A percentile compares a stretch with the other conserved stretches of the same genome.
Conservation (phyloP, 768 basidiomycete species). For the Xerocomus spinulosus region DNA sequence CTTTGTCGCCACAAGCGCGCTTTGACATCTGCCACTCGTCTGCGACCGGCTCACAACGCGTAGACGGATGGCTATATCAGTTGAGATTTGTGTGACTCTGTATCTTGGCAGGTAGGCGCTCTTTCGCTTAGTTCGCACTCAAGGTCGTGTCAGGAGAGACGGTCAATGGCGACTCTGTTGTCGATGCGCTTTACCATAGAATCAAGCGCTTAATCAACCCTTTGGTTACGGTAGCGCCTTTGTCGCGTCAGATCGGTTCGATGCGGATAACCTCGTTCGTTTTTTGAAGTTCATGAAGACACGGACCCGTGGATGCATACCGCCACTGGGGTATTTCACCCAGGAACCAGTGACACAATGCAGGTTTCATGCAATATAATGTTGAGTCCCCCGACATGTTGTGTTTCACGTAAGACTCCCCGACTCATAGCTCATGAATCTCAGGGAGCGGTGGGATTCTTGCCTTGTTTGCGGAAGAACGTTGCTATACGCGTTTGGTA, state of each 20-base stretch:
- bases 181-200: no score
- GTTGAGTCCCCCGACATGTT: no score
- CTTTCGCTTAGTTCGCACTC: no score
- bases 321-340: not conserved
- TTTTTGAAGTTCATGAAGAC: not conserved
- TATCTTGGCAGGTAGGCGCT: no score
- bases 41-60: no score
- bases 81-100: no score
- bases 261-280: not conserved
- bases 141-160: no score
- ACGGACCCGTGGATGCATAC: not conserved
- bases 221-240: not conserved
- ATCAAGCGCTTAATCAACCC: no score
- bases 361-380: not conserved
- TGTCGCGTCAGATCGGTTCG: not conserved
- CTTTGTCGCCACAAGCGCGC: constrained; percentile 28
- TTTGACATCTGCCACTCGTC: not conserved
- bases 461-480: not conserved
- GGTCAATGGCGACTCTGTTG: no score
- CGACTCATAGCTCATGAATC: not conserved
- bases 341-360: not conserved
- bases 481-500: not conserved
- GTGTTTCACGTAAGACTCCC: no score
- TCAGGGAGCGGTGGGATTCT: not conserved
- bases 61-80: no score